A percentile compares a stretch with the other conserved stretches of the same genome.
Evolutionary conservation across 257 asterid genomes (phyloP).

Genomic region (Orobanche coerulescens): DNA sequence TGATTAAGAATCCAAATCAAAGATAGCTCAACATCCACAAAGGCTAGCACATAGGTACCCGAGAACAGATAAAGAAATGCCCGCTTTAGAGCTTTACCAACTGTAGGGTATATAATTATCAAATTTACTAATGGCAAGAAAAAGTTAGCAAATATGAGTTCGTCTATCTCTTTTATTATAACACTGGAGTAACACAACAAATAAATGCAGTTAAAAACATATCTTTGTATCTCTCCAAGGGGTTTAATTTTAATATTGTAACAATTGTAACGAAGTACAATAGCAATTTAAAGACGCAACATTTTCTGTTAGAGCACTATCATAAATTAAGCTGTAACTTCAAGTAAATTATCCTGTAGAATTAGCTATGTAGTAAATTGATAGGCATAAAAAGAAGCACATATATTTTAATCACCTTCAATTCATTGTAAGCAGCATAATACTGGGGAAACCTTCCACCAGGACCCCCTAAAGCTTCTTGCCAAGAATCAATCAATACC

Average conservation of each 20-base stretch:
- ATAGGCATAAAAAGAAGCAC: not conserved
- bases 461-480: conserved; percentile 89
- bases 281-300: not conserved
- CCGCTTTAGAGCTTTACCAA: too few species aligned
- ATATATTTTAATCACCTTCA: conserved; percentile 47
- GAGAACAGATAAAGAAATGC: too few species aligned
- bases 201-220: not conserved
- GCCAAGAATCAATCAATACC: conserved; percentile 83
- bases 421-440: conserved; percentile 80
- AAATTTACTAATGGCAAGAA: too few species aligned
- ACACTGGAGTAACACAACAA: not conserved
- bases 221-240: not conserved
- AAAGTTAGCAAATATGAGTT: too few species aligned
- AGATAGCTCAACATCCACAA: too few species aligned
- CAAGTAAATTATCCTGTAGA: not conserved
- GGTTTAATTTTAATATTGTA: not conserved
- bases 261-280: not conserved
- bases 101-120: too few species aligned
- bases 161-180: too few species aligned
- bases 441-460: conserved; percentile 85
- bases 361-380: not conserved
- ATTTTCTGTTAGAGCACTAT: not conserved
- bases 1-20: too few species aligned
- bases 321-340: not conserved
- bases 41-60: too few species aligned